Evolutionary conservation across 257 asterid species (phyloP).

Genomic region (Scutellaria baicalensis): DNA sequence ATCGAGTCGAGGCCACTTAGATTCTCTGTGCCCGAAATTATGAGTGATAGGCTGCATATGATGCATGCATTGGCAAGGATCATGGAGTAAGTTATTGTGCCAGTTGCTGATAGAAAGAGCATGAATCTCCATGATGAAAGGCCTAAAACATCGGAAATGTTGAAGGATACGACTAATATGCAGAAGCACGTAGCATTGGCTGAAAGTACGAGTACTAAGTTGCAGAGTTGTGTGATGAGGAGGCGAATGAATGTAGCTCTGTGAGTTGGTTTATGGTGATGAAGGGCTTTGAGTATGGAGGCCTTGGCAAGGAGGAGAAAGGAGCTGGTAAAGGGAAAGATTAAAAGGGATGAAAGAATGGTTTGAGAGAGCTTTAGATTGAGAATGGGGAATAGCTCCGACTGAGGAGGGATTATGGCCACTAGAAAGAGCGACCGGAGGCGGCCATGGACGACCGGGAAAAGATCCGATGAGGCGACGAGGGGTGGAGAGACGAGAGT

Average conservation of each 20-base stretch:
- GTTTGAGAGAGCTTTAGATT: conserved; percentile 70
- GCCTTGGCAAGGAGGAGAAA: conserved; percentile 65
- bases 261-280: neutral
- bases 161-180: conserved; percentile 35
- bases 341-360: conserved; percentile 34
- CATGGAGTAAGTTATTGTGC: conserved; percentile 51
- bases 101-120: conserved; percentile 43
- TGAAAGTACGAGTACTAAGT: conserved; percentile 37
- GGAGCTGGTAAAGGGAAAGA: conserved; percentile 57
- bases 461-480: conserved; percentile 33
- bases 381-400: conserved; percentile 49
- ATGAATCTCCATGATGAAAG: conserved; percentile 26
- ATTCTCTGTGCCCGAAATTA: conserved; percentile 38
- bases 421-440: conserved; percentile 48
- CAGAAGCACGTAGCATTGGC: conserved; percentile 68
- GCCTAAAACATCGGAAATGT: conserved; percentile 20
- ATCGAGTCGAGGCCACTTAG: conserved; percentile 35
- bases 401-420: conserved; percentile 61
- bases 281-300: conserved; percentile 27
- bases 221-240: conserved; percentile 49
- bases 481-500: conserved; percentile 49
- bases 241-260: conserved; percentile 19
- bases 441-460: conserved; percentile 38
- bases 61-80: conserved; percentile 58
- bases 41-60: conserved; percentile 36